Percentiles rank a stretch among this genome's conserved stretches.
Conservation (phyloP, 495 filamentous ascomycete species). For the Cairneyella variabilis region DNA sequence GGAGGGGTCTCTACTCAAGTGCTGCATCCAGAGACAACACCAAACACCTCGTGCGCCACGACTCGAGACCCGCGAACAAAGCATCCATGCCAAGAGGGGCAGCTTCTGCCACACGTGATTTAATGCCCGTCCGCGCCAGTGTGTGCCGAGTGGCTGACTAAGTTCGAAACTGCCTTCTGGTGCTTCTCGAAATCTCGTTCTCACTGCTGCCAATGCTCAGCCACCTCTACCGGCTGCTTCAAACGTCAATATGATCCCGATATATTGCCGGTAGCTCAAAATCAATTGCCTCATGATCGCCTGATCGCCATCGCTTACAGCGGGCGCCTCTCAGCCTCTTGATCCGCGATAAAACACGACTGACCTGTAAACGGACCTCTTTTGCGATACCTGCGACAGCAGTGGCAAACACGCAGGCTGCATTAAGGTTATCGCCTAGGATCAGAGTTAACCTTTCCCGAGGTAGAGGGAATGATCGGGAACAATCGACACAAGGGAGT, state of each 20-base stretch:
- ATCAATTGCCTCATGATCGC: background rate
- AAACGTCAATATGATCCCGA: background rate
- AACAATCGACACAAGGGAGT: conserved; percentile 12
- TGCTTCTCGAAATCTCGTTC: background rate
- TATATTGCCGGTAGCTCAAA: background rate
- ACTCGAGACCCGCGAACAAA: background rate
- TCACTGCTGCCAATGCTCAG: background rate
- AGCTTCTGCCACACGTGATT: background rate
- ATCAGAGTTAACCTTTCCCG: background rate
- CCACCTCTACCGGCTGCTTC: background rate
- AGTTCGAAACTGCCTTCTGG: background rate
- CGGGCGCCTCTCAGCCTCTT: background rate
- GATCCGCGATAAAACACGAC: background rate
- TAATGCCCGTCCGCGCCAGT: background rate
- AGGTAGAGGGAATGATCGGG: conserved; percentile 1
- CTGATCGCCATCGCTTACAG: conserved; percentile 5
- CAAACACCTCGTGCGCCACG: background rate
- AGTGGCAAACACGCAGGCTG: background rate
- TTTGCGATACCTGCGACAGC: background rate
- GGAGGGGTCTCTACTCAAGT: background rate
- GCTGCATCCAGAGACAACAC: background rate
- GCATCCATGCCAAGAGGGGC: background rate
- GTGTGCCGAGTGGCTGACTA: background rate
- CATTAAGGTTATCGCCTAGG: background rate
- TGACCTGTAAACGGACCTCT: background rate